A percentile compares a stretch with the other conserved stretches of the same genome.
Conservation (phyloP, 2,329 filamentous ascomycete genomes). For the Decorospora gaudefroyi region DNA sequence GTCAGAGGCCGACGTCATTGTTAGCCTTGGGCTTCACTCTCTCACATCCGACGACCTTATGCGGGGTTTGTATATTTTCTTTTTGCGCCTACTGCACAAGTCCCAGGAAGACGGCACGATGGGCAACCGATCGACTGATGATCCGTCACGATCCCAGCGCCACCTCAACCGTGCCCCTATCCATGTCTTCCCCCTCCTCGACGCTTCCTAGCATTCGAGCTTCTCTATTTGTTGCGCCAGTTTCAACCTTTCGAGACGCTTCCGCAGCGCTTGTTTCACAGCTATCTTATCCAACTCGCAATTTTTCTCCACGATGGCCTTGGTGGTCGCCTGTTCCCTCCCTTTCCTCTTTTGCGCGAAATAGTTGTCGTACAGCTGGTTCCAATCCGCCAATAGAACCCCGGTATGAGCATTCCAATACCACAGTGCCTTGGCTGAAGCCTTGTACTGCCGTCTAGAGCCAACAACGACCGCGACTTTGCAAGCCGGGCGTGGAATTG, state of each 20-base stretch:
- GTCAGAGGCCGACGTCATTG: constrained; percentile 10
- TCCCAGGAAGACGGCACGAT: too few species aligned
- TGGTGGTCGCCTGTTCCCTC: constrained; percentile 1
- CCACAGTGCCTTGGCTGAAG: constrained; percentile 5
- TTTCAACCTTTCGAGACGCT: too few species aligned
- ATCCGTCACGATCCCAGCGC: too few species aligned
- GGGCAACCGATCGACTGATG: too few species aligned
- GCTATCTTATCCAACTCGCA: constrained; percentile 1
- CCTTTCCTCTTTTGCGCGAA: constrained; percentile 6
- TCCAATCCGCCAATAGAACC: constrained; percentile 15
- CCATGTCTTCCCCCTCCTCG: too few species aligned
- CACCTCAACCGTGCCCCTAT: too few species aligned
- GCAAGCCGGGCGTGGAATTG: not conserved
- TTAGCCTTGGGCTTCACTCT: too few species aligned
- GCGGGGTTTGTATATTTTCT: too few species aligned
- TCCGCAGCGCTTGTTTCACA: not conserved
- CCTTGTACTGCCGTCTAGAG: constrained; percentile 11
- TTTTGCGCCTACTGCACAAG: too few species aligned
- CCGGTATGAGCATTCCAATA: constrained; percentile 12
- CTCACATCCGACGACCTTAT: too few species aligned
- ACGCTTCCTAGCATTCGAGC: too few species aligned
- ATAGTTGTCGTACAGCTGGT: constrained; percentile 11
- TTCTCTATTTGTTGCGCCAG: too few species aligned
- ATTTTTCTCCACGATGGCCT: not conserved
- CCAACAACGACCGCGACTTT: constrained; percentile 11